Base-by-base conservation (phyloP, 768 basidiomycete genomes). In the Mycena crocata region DNA sequence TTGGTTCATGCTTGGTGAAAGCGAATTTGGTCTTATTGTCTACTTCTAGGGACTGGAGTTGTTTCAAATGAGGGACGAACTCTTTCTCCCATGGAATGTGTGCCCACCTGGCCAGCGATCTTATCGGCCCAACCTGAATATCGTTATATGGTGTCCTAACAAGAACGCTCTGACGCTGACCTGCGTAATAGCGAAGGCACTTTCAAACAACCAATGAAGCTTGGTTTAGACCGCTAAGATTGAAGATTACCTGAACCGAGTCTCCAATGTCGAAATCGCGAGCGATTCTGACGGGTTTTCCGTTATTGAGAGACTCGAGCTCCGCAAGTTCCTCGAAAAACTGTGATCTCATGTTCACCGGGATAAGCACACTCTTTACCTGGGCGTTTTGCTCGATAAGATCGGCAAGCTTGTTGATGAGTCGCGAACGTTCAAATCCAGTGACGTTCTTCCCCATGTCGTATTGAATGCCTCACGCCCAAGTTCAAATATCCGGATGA, bases 121-220 rank as follows among this genome's bases (percentile, higher is more conserved):
- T 98, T 99, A 82, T 98, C 96, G 12, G 94, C 94, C 93, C 93
- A 96, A 26, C 96, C 96, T 40, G 26, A n/a, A n/a, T n/a, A n/a
- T n/a, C n/a, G n/a, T n/a, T n/a, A n/a, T n/a, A n/a, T n/a, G n/a
- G n/a, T n/a, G n/a, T n/a, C n/a, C n/a, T n/a, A n/a, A n/a, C n/a
- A n/a, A n/a, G n/a, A n/a, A n/a, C n/a, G n/a, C n/a, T n/a, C n/a
- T n/a, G n/a, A 48, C 23, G 45, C 60, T 39, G 26, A 67, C 66
- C 66, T 32, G 95, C 96, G 75, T 96, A 98, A 80, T 98, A 98
- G 54, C 94, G 86, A 56, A 95, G 79, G 74, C 93, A 94, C 70
- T 88, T 1, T 21, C 10, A 42, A 28, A 59, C 10, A 28, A 54
- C 52, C 46, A 31, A 39, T 21, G 4, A 55, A 21, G 28, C 10